Percentiles rank a stretch among this genome's conserved stretches.
Conservation (phyloP, 495 filamentous ascomycete species). For the Neurospora intermedia region DNA sequence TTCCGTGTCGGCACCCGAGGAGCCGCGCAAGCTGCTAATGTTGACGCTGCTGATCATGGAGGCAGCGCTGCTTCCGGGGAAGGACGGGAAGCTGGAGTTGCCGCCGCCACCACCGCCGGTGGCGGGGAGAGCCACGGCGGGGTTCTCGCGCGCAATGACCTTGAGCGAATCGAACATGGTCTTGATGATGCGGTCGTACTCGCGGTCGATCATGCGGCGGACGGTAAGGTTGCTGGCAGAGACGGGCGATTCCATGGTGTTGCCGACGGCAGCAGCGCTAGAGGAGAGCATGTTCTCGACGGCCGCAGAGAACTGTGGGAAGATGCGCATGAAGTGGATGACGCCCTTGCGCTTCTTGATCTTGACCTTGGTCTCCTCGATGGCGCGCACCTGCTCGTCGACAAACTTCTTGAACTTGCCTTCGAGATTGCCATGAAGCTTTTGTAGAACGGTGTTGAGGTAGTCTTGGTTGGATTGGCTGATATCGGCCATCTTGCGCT, state of each 20-base stretch:
- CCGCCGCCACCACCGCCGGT: background rate
- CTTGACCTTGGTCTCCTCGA: slow-evolving; percentile 98
- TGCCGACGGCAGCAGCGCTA: slow-evolving; percentile 13
- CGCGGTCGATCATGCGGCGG: slow-evolving; percentile 68
- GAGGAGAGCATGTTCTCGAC: slow-evolving; percentile 72
- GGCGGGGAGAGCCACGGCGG: slow-evolving; percentile 37
- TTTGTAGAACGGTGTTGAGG: slow-evolving; percentile 65
- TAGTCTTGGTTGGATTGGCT: slow-evolving; percentile 90
- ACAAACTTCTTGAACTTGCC: slow-evolving; percentile 78
- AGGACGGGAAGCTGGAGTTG: background rate
- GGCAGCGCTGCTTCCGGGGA: background rate
- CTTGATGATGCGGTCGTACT: slow-evolving; percentile 81
- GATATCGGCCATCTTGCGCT: slow-evolving; percentile 62
- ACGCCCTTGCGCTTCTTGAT: slow-evolving; percentile 97
- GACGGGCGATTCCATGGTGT: background rate
- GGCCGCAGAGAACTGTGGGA: slow-evolving; percentile 70
- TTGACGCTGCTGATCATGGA: slow-evolving; percentile 10
- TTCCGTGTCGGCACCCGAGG: slow-evolving; percentile 27
- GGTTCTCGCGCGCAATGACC: slow-evolving; percentile 89
- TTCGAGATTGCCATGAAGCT: slow-evolving; percentile 64
- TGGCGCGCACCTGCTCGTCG: slow-evolving; percentile 87
- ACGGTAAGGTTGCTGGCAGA: slow-evolving; percentile 36
- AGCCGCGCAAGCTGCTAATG: slow-evolving; percentile 1
- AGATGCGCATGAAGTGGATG: slow-evolving; percentile 85
- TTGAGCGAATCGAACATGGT: slow-evolving; percentile 95